A percentile compares a stretch with the other conserved stretches of the same genome.
These are phyloP conservation scores for Saccharum hybrid DNA, from an alignment of 202 grass and related monocot species.

Conservation along the genomic window DNA sequence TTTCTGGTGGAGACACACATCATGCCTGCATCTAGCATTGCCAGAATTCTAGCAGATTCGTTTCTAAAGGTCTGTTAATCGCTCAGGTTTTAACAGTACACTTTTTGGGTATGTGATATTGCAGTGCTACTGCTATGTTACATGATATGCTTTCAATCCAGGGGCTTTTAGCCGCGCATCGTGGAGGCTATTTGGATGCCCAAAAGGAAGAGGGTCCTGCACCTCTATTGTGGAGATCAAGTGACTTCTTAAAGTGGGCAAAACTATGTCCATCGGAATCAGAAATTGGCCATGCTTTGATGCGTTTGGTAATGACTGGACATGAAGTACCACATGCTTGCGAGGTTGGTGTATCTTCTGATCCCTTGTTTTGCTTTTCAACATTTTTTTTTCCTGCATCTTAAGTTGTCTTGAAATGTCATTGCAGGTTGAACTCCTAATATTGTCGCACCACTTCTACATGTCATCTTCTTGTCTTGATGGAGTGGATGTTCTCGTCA, in stretches of 20 bases:
- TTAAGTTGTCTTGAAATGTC: constrained; percentile 42
- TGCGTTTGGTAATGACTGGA: constrained; percentile 98
- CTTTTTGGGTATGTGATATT: constrained; percentile 25
- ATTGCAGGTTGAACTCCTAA: constrained; percentile 91
- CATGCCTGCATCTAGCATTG: constrained; percentile 78
- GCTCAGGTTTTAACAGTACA: constrained; percentile 31
- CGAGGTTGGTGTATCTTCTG: constrained; percentile 63
- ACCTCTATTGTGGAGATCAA: constrained; percentile 91
- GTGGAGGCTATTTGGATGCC: constrained; percentile 91
- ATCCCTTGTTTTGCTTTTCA: neutral
- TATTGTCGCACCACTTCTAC: constrained; percentile 95
- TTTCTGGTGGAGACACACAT: constrained; percentile 79
- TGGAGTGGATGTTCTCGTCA: constrained; percentile 91
- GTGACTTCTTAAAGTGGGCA: constrained; percentile 98
- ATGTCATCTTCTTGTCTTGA: constrained; percentile 91
- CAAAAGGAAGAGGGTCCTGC: constrained; percentile 93
- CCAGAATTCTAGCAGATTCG: constrained; percentile 86
- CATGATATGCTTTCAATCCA: constrained; percentile 50
- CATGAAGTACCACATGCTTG: constrained; percentile 98
- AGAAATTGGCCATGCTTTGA: constrained; percentile 94
- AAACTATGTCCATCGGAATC: constrained; percentile 84
- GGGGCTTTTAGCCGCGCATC: constrained; percentile 90
- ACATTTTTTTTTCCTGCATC: neutral
- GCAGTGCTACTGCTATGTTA: constrained; percentile 31
- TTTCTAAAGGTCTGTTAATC: constrained; percentile 79